A percentile compares a stretch with the other conserved stretches of the same genome.
Evolutionary conservation across 2,329 filamentous ascomycete species (phyloP).

Genomic region (Penicillium sp.): DNA sequence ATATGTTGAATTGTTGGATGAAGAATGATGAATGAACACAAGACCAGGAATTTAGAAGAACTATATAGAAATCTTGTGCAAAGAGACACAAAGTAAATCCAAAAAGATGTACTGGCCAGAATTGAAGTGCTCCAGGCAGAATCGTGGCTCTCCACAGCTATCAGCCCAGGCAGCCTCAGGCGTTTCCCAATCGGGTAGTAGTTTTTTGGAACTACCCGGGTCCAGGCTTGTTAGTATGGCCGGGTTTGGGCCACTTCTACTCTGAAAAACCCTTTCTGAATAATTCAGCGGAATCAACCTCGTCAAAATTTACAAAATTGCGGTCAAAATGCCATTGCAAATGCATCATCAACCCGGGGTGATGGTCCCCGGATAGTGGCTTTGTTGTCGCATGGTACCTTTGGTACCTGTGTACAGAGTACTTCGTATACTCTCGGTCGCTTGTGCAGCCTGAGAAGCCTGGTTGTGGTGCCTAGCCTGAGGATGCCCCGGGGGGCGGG

Average conservation of each 20-base stretch:
- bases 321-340: neutral
- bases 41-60: conserved; percentile 1
- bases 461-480: neutral
- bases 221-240: neutral
- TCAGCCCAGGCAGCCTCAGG: conserved; percentile 15
- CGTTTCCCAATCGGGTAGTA: conserved; percentile 15
- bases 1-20: conserved; percentile 4
- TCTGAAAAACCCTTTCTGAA: neutral
- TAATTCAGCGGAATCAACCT: neutral
- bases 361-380: conserved; percentile 14
- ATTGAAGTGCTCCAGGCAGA: conserved; percentile 1
- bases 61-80: conserved; percentile 8
- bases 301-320: neutral
- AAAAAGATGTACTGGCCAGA: neutral
- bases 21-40: conserved; percentile 11
- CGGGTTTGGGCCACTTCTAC: conserved; percentile 7
- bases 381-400: conserved; percentile 1
- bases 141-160: conserved; percentile 12
- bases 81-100: conserved; percentile 9
- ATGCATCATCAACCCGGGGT: conserved; percentile 13
- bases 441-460: neutral
- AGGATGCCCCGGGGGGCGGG: neutral
- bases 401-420: neutral
- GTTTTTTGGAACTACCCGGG: conserved; percentile 6
- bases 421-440: neutral